Evolutionary conservation across 495 filamentous ascomycete genomes (phyloP).

Genomic region (Penicillium riverlandense): DNA sequence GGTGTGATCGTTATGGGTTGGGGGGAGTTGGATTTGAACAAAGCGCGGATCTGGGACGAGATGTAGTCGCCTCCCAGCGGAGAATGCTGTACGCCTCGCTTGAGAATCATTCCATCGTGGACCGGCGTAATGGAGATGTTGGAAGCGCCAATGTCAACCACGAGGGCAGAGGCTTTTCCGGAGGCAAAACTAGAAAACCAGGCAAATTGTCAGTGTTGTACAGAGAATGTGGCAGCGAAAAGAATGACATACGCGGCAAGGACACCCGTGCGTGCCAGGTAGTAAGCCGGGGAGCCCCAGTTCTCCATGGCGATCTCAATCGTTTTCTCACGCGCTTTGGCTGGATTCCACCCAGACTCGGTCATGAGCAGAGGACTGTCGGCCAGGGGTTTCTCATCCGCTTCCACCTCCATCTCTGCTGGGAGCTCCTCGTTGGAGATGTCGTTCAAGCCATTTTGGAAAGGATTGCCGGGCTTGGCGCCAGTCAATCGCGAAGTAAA

Average conservation of each 20-base stretch:
- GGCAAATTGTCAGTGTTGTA: slow-evolving; percentile 1
- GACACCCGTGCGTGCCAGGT: slow-evolving; percentile 65
- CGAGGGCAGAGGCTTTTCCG: slow-evolving; percentile 85
- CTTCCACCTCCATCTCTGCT: slow-evolving; percentile 62
- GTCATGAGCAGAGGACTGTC: slow-evolving; percentile 93
- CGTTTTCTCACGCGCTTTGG: slow-evolving; percentile 80
- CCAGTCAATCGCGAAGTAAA: slow-evolving; percentile 73
- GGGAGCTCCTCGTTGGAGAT: slow-evolving; percentile 50
- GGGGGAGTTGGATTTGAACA: slow-evolving; percentile 63
- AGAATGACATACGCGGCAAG: slow-evolving; percentile 49
- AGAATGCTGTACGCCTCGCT: slow-evolving; percentile 77
- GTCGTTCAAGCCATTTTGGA: slow-evolving; percentile 72
- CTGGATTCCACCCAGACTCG: slow-evolving; percentile 85
- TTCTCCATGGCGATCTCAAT: slow-evolving; percentile 94
- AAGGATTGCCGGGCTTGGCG: slow-evolving; percentile 52
- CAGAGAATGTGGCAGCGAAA: not conserved
- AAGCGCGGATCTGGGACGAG: slow-evolving; percentile 73
- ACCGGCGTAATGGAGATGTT: slow-evolving; percentile 87
- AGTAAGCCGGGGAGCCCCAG: slow-evolving; percentile 92
- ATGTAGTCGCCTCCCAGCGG: slow-evolving; percentile 84
- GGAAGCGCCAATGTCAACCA: slow-evolving; percentile 87
- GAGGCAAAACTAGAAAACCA: slow-evolving; percentile 63
- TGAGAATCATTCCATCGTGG: slow-evolving; percentile 89
- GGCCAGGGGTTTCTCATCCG: slow-evolving; percentile 67
- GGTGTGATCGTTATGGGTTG: slow-evolving; percentile 77